These are phyloP conservation scores for Circinella minor DNA, from an alignment of 371 early-diverging fungal genomes.

Conservation along the genomic window DNA sequence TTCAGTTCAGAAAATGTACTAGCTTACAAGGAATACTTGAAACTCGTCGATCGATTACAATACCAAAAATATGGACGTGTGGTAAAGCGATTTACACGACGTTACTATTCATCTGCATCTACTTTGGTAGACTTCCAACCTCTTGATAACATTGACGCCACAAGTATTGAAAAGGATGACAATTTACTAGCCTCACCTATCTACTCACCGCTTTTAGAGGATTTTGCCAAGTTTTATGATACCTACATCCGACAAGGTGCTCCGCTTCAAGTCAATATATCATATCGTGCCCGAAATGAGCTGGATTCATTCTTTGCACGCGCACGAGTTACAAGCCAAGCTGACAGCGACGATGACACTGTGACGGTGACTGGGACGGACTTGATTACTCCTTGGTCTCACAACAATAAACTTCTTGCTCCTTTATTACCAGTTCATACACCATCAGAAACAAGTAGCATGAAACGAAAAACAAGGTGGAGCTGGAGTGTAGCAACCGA, in stretches of 20 bases:
- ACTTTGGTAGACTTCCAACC: not conserved
- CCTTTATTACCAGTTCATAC: not conserved
- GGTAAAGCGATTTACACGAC: slow-evolving; percentile 1
- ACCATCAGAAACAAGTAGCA: not conserved
- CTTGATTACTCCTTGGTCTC: not conserved
- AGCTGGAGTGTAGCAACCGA: not conserved
- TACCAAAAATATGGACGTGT: slow-evolving; percentile 6
- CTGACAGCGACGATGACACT: not conserved
- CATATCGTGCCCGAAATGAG: slow-evolving; percentile 31
- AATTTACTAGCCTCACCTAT: not conserved
- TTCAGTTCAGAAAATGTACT: slow-evolving; percentile 48
- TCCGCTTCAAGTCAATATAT: slow-evolving; percentile 45
- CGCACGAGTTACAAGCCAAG: not conserved
- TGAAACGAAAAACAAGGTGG: not conserved
- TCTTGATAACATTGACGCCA: not conserved
- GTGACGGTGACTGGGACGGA: not conserved
- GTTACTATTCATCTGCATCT: not conserved
- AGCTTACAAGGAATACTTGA: slow-evolving; percentile 40
- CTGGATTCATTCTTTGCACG: slow-evolving; percentile 19
- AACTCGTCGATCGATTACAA: slow-evolving; percentile 19
- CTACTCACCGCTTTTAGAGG: slow-evolving; percentile 11
- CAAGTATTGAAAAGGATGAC: slow-evolving; percentile 1
- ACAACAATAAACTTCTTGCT: not conserved
- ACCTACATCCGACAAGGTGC: slow-evolving; percentile 36
- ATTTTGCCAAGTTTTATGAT: slow-evolving; percentile 38